Evolutionary conservation across 768 basidiomycete species (phyloP).

Genomic region (Suillus occidentalis): DNA sequence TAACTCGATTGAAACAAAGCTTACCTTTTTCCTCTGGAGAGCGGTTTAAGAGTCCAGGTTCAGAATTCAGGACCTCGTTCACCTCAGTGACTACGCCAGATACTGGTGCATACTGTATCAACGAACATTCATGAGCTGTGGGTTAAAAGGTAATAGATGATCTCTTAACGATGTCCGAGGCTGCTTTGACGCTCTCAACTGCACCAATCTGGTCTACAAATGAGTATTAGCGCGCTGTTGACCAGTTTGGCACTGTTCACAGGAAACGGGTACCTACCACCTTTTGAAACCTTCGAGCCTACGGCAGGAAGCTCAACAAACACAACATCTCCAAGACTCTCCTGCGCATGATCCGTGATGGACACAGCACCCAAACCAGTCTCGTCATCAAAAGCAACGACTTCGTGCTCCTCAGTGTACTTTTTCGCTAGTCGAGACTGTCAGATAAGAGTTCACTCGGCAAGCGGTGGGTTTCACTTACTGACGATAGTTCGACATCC

Average conservation of each 20-base stretch:
- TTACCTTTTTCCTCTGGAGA: slow-evolving; percentile 80
- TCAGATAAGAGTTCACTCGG: background rate
- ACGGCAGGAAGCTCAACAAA: slow-evolving; percentile 85
- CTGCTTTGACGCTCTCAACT: slow-evolving; percentile 95
- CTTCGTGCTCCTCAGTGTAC: slow-evolving; percentile 89
- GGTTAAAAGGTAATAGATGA: slow-evolving; percentile 1
- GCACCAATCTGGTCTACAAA: slow-evolving; percentile 78
- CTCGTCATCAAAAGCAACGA: slow-evolving; percentile 72
- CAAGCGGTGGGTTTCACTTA: background rate
- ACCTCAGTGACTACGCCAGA: slow-evolving; percentile 81
- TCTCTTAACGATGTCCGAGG: slow-evolving; percentile 82
- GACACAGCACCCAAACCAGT: slow-evolving; percentile 78
- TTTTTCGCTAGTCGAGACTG: slow-evolving; percentile 53
- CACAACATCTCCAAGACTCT: slow-evolving; percentile 92
- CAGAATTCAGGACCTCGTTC: slow-evolving; percentile 63
- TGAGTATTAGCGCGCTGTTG: background rate
- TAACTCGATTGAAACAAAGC: slow-evolving; percentile 15
- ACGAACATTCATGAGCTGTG: slow-evolving; percentile 12
- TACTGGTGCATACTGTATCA: slow-evolving; percentile 81
- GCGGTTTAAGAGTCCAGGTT: slow-evolving; percentile 87
- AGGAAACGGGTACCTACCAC: slow-evolving; percentile 55
- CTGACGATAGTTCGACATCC: slow-evolving; percentile 10
- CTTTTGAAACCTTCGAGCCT: slow-evolving; percentile 63
- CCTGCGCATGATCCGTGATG: slow-evolving; percentile 92
- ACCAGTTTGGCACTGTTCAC: background rate